Evolutionary conservation across 2,329 filamentous ascomycete genomes (phyloP).

Genomic region (Cyphellophora attinorum): DNA sequence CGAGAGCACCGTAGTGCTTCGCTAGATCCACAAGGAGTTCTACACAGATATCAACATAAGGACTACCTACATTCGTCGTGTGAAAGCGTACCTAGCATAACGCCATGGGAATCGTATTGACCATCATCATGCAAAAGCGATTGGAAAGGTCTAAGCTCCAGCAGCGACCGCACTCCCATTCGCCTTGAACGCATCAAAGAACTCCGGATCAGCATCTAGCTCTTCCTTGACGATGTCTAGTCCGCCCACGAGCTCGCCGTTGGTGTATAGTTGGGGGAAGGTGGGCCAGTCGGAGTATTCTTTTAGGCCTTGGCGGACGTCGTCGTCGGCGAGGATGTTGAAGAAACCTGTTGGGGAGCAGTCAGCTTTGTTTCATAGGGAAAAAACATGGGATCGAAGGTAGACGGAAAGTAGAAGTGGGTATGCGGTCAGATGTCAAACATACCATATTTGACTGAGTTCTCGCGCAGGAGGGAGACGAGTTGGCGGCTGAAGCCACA

Average conservation of each 20-base stretch:
- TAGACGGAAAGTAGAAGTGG: no score
- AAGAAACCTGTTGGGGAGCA: slow-evolving; percentile 68
- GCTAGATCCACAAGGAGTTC: no score
- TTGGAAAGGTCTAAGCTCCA: no score
- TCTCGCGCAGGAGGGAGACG: slow-evolving; percentile 76
- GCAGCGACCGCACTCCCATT: slow-evolving; percentile 21
- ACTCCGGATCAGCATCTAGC: slow-evolving; percentile 70
- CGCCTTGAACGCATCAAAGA: slow-evolving; percentile 63
- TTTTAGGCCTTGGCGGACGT: slow-evolving; percentile 92
- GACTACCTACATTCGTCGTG: no score
- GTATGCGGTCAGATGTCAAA: no score
- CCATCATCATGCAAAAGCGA: no score
- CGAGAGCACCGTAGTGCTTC: no score
- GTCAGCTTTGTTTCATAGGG: not conserved
- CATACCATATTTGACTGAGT: slow-evolving; percentile 72
- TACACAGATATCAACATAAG: no score
- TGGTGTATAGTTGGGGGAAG: slow-evolving; percentile 88
- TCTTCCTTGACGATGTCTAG: slow-evolving; percentile 98
- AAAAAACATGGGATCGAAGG: not conserved
- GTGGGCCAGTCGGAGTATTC: slow-evolving; percentile 98
- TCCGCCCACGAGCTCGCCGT: slow-evolving; percentile 83
- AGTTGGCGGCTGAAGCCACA: slow-evolving; percentile 90
- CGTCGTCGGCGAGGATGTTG: slow-evolving; percentile 95
- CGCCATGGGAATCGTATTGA: no score
- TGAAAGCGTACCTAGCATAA: no score